A percentile compares a stretch with the other conserved stretches of the same genome.
These are phyloP conservation scores for Ophiostoma sp. DNA, from an alignment of 2,329 filamentous ascomycete genomes.

Conservation along the genomic window DNA sequence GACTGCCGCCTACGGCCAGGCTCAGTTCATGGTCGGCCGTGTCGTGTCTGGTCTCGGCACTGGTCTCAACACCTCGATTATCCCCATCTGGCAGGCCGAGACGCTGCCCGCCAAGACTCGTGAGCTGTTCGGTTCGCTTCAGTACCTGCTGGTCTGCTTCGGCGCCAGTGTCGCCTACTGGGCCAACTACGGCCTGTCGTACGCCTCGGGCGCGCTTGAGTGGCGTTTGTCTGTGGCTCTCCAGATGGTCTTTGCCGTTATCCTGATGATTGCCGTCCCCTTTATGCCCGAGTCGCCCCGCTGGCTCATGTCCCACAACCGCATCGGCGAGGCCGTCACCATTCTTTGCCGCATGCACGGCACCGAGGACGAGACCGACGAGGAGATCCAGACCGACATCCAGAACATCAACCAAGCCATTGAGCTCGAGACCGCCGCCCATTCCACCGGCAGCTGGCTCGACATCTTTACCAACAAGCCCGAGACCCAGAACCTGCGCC, in stretches of 20 bases:
- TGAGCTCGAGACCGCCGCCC: slow-evolving; percentile 26
- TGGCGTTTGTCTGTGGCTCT: slow-evolving; percentile 58
- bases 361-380: slow-evolving; percentile 14
- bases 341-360: slow-evolving; percentile 41
- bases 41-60: slow-evolving; percentile 45
- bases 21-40: slow-evolving; percentile 46
- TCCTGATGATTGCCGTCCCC: slow-evolving; percentile 40
- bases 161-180: slow-evolving; percentile 45
- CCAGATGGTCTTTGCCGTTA: slow-evolving; percentile 40
- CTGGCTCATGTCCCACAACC: slow-evolving; percentile 43
- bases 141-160: slow-evolving; percentile 46
- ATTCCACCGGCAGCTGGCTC: slow-evolving; percentile 24
- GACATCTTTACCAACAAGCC: slow-evolving; percentile 28
- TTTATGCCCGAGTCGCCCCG: slow-evolving; percentile 45
- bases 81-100: slow-evolving; percentile 41
- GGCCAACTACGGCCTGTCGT: slow-evolving; percentile 51
- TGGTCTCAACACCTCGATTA: slow-evolving; percentile 46
- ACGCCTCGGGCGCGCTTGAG: slow-evolving; percentile 45
- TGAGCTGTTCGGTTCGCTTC: slow-evolving; percentile 41
- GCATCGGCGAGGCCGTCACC: slow-evolving; percentile 39
- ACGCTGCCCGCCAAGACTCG: slow-evolving; percentile 37
- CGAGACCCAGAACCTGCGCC: slow-evolving; percentile 28
- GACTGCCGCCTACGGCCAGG: slow-evolving; percentile 30
- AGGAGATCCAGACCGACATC: slow-evolving; percentile 18
- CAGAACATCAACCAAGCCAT: slow-evolving; percentile 30